Base-by-base conservation (phyloP, 2,329 filamentous ascomycete genomes). In the Tetracladium maxilliforme region DNA sequence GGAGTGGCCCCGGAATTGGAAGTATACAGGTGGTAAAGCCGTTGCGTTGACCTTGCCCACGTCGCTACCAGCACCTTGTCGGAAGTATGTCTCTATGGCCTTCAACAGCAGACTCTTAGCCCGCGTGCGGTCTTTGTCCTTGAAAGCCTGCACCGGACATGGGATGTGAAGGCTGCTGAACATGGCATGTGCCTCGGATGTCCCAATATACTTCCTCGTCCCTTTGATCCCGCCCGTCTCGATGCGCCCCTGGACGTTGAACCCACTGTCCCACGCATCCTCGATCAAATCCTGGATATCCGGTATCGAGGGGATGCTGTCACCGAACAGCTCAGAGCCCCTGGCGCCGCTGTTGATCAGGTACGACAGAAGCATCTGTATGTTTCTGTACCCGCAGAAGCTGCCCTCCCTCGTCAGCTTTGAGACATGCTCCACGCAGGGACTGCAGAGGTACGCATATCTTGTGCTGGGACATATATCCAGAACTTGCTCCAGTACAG, bases 201-300 rank as follows among this genome's bases (percentile, higher is more conserved):
- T 94, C 10, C 87, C 87, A 38, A 95, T 95, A 43, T 90, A 95
- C 48, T 94, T 95, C 31, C 90, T 70, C 0, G 86, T 93, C n/a
- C 75, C 75, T 34, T 60, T 70, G 34, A 95, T 79, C 2, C 84
- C 83, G 3, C 87, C 87, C 1, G 86, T 94, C 49, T 95, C 83
- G 3, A 69, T 44, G 17, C 81, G 66, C 4, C 79, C 82, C 22
- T 71, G 62, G 4, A 65, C 45, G 39, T 92, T 90, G 44, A 90
- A 82, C 1, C 80, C 84, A 42, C 61, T 62, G 41, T 92, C 81
- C 87, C 87, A 95, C 0, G 84, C 87, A 10, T 58, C 53, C 48
- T 95, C 87, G 37, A 95, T 92, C 39, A 73, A 57, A 27, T 92
- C 77, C 43, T 95, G 90, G 6, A 95, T 68, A 24, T 75, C 58